A percentile compares a stretch with the other conserved stretches of the same genome.
phyloP scores from a whole-genome alignment of 1,139 yeast genomes.

The Kodamaea fungicola region DNA sequence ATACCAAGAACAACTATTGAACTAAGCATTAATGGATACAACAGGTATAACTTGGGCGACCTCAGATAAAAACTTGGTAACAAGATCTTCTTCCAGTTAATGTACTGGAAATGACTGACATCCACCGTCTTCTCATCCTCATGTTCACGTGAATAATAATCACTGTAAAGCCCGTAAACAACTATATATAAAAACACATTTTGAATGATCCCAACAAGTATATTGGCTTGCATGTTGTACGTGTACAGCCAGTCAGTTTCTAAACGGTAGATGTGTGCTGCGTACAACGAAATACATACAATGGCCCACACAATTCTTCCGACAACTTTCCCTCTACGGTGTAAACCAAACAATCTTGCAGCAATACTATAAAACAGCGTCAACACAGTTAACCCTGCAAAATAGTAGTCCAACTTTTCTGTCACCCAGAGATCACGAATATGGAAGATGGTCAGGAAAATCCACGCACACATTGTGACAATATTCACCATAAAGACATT shows the following conservation, averaged over 20 bases:
- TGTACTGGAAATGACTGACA: conserved; percentile 26
- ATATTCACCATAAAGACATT: conserved; percentile 45
- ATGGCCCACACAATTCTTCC: conserved; percentile 32
- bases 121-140: conserved; percentile 4
- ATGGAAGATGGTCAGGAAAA: conserved; percentile 81
- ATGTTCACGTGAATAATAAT: conserved; percentile 26
- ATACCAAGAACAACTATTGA: conserved; percentile 62
- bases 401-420: conserved; percentile 84
- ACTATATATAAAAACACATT: conserved; percentile 42
- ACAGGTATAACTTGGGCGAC: conserved; percentile 39
- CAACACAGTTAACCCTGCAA: conserved; percentile 86
- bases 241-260: conserved; percentile 83
- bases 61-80: conserved; percentile 33
- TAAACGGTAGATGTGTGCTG: conserved; percentile 63
- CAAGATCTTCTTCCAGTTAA: conserved; percentile 19
- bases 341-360: conserved; percentile 56
- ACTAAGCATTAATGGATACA: conserved; percentile 47
- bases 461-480: conserved; percentile 85
- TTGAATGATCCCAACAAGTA: conserved; percentile 72
- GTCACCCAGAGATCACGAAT: conserved; percentile 76
- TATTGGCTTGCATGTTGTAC: conserved; percentile 91
- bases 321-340: conserved; percentile 29
- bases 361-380: conserved; percentile 70
- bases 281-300: conserved; percentile 48
- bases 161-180: conserved; percentile 32